Evolutionary conservation across 148 eudicot genomes (phyloP), one percentile per base, ranked within the genome.

Genomic region (Amaranthus hypochondriacus): DNA sequence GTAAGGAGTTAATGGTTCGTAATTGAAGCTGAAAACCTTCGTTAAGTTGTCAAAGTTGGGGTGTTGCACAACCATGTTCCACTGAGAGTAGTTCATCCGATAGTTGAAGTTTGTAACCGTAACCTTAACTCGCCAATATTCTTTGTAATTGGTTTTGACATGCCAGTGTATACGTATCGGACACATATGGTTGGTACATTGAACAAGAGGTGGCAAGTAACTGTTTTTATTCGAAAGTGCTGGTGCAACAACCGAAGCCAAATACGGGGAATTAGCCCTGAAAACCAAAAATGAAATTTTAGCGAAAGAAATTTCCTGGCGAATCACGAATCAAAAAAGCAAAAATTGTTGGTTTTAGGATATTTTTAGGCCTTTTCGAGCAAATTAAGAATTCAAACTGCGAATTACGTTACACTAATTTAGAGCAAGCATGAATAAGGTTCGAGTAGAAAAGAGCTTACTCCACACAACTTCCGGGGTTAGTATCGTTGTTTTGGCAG

Each of bases 151-250:
- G 43, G 69, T 46, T 78, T 84, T 86, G 5, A 86, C 76, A 48
- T 84, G 89, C 87, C 87, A 86, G 71, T 86, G 89, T 75, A 86
- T 51, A 55, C 89, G 78, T 68, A 87, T 58, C 10, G 90, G 90
- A 72, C 90, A 87, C 90, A 84, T 87, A 68, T 87, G 90, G 64
- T 53, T 77, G 1, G 88, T 87, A 73, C 88, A 87, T 43, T 75
- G 90, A 39, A 87, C 84, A 67, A 87, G 70, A 10, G 87, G 85
- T 1, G 84, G n/a, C 68, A 73, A 68, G 70, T 67, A 62, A 60
- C 73, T 82, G 11, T 48, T 52, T 48, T 69, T 82, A 49, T 7
- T 73, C n/a, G 68, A 78, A 54, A 9, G 54, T 39, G 84, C 21
- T 9, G 70, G 73, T 62, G 84, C 68, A 65, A 85, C 82, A 55